phyloP scores from a whole-genome alignment of 192 early-diverging fungal genomes.

The Backusella tarrabulga region DNA sequence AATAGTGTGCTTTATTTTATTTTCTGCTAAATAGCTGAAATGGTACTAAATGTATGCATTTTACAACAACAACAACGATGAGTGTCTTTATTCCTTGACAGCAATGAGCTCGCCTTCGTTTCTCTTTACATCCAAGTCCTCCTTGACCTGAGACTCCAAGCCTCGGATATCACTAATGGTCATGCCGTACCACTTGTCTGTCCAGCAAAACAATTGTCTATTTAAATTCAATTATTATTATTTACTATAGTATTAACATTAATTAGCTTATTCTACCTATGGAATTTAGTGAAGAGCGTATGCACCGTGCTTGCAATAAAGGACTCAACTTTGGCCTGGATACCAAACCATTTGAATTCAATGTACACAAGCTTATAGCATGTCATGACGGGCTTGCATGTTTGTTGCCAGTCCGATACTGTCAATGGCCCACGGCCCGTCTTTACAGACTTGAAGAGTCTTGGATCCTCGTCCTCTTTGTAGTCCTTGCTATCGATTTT shows the following conservation, averaged over 20 bases:
- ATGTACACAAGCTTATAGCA: conserved; percentile 80
- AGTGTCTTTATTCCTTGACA: neutral
- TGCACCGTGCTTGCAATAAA: conserved; percentile 60
- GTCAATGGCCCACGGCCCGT: conserved; percentile 67
- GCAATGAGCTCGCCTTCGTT: conserved; percentile 11
- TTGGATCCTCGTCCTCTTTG: conserved; percentile 67
- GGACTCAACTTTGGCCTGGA: conserved; percentile 63
- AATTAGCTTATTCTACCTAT: conserved; percentile 39
- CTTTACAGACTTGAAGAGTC: conserved; percentile 58
- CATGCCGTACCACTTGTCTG: conserved; percentile 76
- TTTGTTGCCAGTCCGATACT: conserved; percentile 55
- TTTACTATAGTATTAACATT: neutral
- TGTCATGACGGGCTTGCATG: conserved; percentile 72
- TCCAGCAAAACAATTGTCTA: conserved; percentile 73
- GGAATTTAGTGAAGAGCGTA: conserved; percentile 63
- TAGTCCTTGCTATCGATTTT: conserved; percentile 49
- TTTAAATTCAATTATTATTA: neutral
- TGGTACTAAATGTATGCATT: too few species aligned
- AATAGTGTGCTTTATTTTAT: neutral
- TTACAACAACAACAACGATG: too few species aligned
- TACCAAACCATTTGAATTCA: conserved; percentile 75
- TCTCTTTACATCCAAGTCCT: conserved; percentile 50
- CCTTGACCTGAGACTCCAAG: conserved; percentile 63
- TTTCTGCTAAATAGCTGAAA: too few species aligned
- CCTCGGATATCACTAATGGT: conserved; percentile 66